Evolutionary conservation across 257 asterid species (phyloP).

Genomic region (Capsicum pubescens): DNA sequence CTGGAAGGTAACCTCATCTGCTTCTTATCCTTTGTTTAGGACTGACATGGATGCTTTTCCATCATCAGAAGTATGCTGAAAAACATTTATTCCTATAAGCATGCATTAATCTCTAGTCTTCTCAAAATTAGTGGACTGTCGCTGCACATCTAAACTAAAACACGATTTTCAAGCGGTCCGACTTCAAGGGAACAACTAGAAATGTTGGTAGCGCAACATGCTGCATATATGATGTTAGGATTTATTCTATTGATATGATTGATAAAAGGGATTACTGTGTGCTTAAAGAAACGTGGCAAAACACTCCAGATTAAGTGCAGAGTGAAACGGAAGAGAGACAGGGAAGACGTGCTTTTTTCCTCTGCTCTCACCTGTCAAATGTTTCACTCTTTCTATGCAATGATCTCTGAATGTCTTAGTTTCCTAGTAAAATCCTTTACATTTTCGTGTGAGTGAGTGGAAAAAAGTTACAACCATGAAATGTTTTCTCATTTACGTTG

Average conservation of each 20-base stretch:
- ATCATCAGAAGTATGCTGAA: not conserved
- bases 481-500: not conserved
- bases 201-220: not conserved
- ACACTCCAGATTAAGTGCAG: not conserved
- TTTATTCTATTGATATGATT: constrained; percentile 5
- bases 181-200: not conserved
- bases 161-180: not conserved
- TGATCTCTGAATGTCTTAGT: not conserved
- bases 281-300: not conserved
- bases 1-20: constrained; percentile 50
- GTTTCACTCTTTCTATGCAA: not conserved
- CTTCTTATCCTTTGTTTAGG: constrained; percentile 4
- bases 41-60: constrained; percentile 9
- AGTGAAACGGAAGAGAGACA: not conserved
- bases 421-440: not conserved
- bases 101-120: not conserved
- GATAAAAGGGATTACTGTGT: not conserved
- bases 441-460: not conserved
- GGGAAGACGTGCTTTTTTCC: not conserved
- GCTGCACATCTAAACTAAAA: not conserved
- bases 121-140: constrained; percentile 22
- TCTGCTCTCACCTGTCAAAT: not conserved
- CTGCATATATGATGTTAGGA: not conserved
- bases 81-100: not conserved
- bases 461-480: too few species aligned